A percentile compares a stretch with the other conserved stretches of the same genome.
phyloP scores from a whole-genome alignment of 164 flowering plant species.

The Pachysandra terminalis region DNA sequence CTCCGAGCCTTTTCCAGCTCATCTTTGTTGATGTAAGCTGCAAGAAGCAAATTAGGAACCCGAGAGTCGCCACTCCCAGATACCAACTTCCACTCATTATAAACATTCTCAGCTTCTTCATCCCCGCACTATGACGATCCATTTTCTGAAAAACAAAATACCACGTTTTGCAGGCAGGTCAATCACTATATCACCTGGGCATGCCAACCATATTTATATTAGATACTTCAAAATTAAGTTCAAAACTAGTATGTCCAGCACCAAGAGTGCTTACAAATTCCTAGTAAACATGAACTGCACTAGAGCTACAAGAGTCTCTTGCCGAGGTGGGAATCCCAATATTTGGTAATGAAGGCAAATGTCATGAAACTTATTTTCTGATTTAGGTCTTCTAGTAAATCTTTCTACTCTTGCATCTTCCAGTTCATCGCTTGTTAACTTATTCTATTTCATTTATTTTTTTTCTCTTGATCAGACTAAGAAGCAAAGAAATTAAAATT shows the following conservation, averaged over 20 bases:
- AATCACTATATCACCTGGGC: background rate
- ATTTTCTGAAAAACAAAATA: background rate
- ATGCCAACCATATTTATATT: background rate
- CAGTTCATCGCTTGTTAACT: too few relatives aligned
- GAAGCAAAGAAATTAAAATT: too few relatives aligned
- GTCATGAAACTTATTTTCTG: too few relatives aligned
- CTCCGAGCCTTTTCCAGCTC: constrained; percentile 58
- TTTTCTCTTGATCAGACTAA: too few relatives aligned
- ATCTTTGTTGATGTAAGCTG: constrained; percentile 52
- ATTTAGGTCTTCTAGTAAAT: too few relatives aligned
- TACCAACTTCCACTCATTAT: constrained; percentile 69
- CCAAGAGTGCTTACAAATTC: background rate
- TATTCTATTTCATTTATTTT: too few relatives aligned
- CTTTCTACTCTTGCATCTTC: too few relatives aligned
- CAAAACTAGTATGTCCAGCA: background rate
- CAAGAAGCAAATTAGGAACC: constrained; percentile 65
- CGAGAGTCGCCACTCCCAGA: constrained; percentile 58
- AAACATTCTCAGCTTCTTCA: constrained; percentile 67
- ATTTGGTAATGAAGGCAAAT: too few relatives aligned
- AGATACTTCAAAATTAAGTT: background rate
- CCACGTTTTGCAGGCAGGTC: background rate
- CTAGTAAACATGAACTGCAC: background rate
- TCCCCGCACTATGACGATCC: constrained; percentile 18
- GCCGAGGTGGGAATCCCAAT: too few relatives aligned
- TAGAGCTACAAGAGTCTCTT: background rate